These are phyloP conservation scores for Thinopyrum obtusiflorum DNA, from an alignment of 202 grass and related monocot genomes.

Conservation along the genomic window DNA sequence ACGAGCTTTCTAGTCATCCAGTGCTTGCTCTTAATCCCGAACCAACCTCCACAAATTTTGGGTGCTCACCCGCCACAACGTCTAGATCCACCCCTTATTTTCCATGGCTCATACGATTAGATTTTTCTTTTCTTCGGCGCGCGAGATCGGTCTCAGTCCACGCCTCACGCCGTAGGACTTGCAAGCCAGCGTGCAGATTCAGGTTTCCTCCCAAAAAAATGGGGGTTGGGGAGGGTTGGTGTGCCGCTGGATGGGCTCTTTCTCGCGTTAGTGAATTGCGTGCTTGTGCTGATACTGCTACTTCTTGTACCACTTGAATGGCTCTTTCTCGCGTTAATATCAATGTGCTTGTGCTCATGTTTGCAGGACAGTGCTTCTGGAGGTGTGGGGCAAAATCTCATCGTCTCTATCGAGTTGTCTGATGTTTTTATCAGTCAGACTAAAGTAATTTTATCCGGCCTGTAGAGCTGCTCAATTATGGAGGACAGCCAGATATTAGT, in stretches of 20 bases:
- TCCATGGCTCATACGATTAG: not conserved
- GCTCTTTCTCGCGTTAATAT: not conserved
- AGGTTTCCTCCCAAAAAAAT: not conserved
- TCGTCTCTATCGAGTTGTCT: not conserved
- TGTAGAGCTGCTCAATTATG: slow-evolving; percentile 31
- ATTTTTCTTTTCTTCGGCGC: not conserved
- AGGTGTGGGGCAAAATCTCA: not conserved
- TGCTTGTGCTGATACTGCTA: slow-evolving; percentile 28
- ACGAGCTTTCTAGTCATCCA: not conserved
- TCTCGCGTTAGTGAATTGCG: not conserved
- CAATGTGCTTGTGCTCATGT: not conserved
- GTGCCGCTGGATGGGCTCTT: not conserved
- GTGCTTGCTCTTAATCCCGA: not conserved
- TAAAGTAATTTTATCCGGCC: slow-evolving; percentile 23
- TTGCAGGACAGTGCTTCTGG: slow-evolving; percentile 26
- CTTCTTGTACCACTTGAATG: not conserved
- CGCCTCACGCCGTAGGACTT: not conserved
- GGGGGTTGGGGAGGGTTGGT: not conserved
- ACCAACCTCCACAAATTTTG: not conserved
- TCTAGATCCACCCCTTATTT: not conserved
- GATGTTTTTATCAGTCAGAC: slow-evolving; percentile 16
- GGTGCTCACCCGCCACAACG: no score
- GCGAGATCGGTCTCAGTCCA: not conserved
- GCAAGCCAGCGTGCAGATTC: not conserved
- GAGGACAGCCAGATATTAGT: slow-evolving; percentile 31